Conservation (phyloP, 192 early-diverging fungal species). For the Coemansia sp. region DNA sequence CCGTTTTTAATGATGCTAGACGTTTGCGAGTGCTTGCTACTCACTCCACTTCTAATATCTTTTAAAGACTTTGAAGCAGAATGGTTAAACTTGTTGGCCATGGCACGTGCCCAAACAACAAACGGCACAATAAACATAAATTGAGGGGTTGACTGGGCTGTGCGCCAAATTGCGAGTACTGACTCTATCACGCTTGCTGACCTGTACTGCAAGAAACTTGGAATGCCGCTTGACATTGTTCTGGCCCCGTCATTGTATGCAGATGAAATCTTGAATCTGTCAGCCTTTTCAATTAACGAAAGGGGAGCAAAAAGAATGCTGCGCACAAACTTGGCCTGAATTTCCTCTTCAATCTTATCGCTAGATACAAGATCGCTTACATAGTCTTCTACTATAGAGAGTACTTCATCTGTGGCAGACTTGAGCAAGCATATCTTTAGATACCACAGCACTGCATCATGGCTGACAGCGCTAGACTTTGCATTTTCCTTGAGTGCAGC, state of each 20-base stretch:
- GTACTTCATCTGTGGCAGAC: background rate
- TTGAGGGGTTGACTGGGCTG: constrained; percentile 3
- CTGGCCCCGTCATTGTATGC: background rate
- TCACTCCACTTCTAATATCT: background rate
- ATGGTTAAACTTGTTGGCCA: background rate
- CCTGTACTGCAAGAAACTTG: background rate
- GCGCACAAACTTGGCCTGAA: background rate
- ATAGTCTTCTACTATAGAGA: background rate
- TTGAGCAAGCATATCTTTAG: background rate
- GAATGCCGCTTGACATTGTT: background rate
- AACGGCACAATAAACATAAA: constrained; percentile 15
- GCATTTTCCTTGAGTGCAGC: constrained; percentile 6
- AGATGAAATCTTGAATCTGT: background rate
- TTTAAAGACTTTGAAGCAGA: background rate
- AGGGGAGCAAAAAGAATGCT: background rate
- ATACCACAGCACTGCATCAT: constrained; percentile 2
- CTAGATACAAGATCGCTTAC: background rate
- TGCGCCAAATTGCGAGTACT: background rate
- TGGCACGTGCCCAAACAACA: background rate
- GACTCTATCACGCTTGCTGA: background rate
- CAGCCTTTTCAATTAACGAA: constrained; percentile 1
- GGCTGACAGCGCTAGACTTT: background rate
- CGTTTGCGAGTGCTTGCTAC: background rate
- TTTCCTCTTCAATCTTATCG: background rate
- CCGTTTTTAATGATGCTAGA: constrained; percentile 54